Base-by-base conservation (phyloP, 805 yeast species). In the Yarrowia sp. region DNA sequence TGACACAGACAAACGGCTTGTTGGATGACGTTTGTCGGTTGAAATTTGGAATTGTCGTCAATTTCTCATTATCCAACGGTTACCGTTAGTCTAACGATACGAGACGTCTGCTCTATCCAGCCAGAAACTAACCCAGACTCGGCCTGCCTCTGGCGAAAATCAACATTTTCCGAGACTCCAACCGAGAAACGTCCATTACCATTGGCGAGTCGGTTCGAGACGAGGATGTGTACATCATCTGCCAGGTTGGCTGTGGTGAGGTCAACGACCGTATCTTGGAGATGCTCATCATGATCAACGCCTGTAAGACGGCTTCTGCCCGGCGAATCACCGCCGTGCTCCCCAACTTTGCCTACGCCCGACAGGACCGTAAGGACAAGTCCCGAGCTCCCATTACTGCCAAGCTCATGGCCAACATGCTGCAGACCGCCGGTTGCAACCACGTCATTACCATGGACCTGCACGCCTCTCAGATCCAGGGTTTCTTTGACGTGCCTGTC, bases 391-490 rank as follows among this genome's bases (percentile, higher is more conserved):
- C 98, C 39, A 92, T 95, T 67, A 91, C 98, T 5, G 99, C 99
- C 55, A 93, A 92, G 75, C 80, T 95, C 67, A 86, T 95, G 78
- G 99, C 99, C 8, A 91, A 95, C 74, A 80, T 95, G 82, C 80
- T 95, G 67, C 90, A 91, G 66, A 92, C 97, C 1, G 96, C 98
- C 1, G 99, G 99, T 4, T 95, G 98, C 78, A 84, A 90, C 74
- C 98, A 95, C 77, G 93, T 95, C 57, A 92, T 95, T 71, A 95
- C 99, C 15, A 87, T 95, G 96, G 99, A 95, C 76, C 80, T 95
- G 69, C 99, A 95, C 74, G 98, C 98, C 9, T 89, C 97, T 8
- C 99, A 95, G 77, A 95, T 95, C 71, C 99, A 95, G 79, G 99
- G 99, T 1, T 95, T 95, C 74, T 95, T 95, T 79, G 87, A 87